Conservation (phyloP, 2,329 filamentous ascomycete genomes). For the Orbilia oligospora region DNA sequence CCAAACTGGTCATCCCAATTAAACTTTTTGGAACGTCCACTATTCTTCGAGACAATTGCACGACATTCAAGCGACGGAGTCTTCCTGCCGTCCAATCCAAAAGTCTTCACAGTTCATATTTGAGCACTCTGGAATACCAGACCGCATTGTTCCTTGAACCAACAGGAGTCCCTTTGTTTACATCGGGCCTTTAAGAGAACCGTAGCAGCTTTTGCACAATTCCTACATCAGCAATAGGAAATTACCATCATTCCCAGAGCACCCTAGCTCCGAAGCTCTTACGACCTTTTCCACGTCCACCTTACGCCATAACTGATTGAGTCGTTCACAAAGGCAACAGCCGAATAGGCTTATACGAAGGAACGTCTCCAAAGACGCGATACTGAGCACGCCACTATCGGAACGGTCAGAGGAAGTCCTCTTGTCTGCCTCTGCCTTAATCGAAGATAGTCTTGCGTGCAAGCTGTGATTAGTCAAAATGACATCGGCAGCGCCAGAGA, state of each 20-base stretch:
- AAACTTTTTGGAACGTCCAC: constrained; percentile 49
- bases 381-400: constrained; percentile 59
- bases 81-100: constrained; percentile 8
- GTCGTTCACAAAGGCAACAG: constrained; percentile 35
- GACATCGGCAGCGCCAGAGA: constrained; percentile 61
- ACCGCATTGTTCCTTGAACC: neutral
- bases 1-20: constrained; percentile 58
- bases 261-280: constrained; percentile 31
- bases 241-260: constrained; percentile 7
- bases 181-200: constrained; percentile 17
- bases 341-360: constrained; percentile 52
- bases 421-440: constrained; percentile 57
- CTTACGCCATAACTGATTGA: constrained; percentile 31
- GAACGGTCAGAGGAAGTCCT: constrained; percentile 55
- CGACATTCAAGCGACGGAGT: constrained; percentile 14
- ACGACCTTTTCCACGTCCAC: neutral
- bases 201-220: neutral
- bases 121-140: constrained; percentile 17
- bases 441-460: constrained; percentile 57
- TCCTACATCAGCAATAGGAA: constrained; percentile 1
- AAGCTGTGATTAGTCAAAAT: constrained; percentile 58
- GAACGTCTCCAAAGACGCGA: constrained; percentile 53
- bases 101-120: constrained; percentile 4
- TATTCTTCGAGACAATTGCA: constrained; percentile 28
- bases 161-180: constrained; percentile 20